Base-by-base conservation (phyloP, 2,329 filamentous ascomycete species). In the Fusarium sp. region DNA sequence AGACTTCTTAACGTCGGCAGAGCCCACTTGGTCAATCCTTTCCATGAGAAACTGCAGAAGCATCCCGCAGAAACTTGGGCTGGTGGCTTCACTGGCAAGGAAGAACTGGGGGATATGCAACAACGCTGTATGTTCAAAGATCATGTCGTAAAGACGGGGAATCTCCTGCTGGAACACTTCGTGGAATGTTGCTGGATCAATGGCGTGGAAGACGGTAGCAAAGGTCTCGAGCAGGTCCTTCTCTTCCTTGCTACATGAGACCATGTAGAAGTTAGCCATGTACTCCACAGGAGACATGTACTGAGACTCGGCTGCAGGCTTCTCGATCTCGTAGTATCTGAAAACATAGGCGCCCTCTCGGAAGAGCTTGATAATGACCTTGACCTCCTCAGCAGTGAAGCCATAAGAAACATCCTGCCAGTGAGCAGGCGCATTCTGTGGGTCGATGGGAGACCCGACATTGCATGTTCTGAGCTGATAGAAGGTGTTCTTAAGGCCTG, bases 131-230 rank as follows among this genome's bases (percentile, higher is more conserved):
- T 99, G 97, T 81, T 98, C 95, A 81, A 98, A 98, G 84, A 98
- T 98, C 89, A 98, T 96, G 73, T 98, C 93, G 82, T 99, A 98
- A 40, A 99, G 90, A 82, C 95, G 94, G 40, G 96, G 96, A 70
- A 99, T 98, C 85, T 98, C 97, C 70, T 95, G 94, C 81, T 98
- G 94, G 82, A 99, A 99, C 45, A 99, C 95, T 85, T 99, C 97
- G 79, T 99, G 95, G 81, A 99, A 99, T 0, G 96, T 98, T 12
- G 97, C 97, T 2, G 97, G 97, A 80, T 99, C 97, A 73, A 99
- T 97, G 83, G 96, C 97, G 81, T 99, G 97, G 81, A 99, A 99
- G 32, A 99, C 95, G 0, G 97, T 98, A 3, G 96, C 97, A 81
- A 99, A 99, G 3, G 95, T 97, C 85, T 99, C 97, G 8, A 99